Percentiles rank a stretch among this genome's conserved stretches.
phyloP scores from a whole-genome alignment of 108 stramenopile species.

The Fragilaria radians region DNA sequence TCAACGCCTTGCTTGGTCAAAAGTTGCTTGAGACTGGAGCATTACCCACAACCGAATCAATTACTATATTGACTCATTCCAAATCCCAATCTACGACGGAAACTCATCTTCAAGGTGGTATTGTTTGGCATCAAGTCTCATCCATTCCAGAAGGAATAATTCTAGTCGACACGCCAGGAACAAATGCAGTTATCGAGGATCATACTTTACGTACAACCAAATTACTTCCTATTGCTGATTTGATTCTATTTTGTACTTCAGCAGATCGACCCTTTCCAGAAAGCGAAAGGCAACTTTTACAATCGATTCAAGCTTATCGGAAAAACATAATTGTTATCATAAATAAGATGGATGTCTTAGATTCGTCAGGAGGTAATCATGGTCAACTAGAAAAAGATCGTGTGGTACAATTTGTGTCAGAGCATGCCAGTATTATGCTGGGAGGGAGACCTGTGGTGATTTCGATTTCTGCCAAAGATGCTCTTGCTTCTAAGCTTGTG shows the following conservation, averaged over 20 bases:
- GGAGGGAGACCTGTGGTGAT: slow-evolving; percentile 66
- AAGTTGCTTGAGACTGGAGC: slow-evolving; percentile 69
- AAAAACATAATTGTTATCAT: slow-evolving; percentile 73
- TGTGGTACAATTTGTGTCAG: slow-evolving; percentile 71
- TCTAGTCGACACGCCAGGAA: slow-evolving; percentile 82
- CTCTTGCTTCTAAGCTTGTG: slow-evolving; percentile 52
- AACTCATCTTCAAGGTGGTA: slow-evolving; percentile 15
- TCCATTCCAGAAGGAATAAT: slow-evolving; percentile 58
- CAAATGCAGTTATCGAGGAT: slow-evolving; percentile 68
- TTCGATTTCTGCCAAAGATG: slow-evolving; percentile 65
- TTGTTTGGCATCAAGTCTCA: slow-evolving; percentile 23
- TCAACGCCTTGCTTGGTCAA: slow-evolving; percentile 74
- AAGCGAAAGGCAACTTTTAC: slow-evolving; percentile 48
- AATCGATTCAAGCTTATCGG: slow-evolving; percentile 56
- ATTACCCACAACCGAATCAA: slow-evolving; percentile 72
- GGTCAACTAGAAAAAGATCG: slow-evolving; percentile 47
- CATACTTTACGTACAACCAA: slow-evolving; percentile 62
- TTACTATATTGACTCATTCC: slow-evolving; percentile 46
- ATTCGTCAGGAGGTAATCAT: slow-evolving; percentile 51
- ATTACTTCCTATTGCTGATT: slow-evolving; percentile 70
- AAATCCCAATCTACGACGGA: background rate
- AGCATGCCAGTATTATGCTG: slow-evolving; percentile 60
- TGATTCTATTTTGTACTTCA: slow-evolving; percentile 77
- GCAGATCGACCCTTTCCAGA: slow-evolving; percentile 83
- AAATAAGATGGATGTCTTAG: slow-evolving; percentile 85